These are phyloP conservation scores for Cercospora sp. DNA, from an alignment of 2,329 filamentous ascomycete genomes.

Conservation along the genomic window DNA sequence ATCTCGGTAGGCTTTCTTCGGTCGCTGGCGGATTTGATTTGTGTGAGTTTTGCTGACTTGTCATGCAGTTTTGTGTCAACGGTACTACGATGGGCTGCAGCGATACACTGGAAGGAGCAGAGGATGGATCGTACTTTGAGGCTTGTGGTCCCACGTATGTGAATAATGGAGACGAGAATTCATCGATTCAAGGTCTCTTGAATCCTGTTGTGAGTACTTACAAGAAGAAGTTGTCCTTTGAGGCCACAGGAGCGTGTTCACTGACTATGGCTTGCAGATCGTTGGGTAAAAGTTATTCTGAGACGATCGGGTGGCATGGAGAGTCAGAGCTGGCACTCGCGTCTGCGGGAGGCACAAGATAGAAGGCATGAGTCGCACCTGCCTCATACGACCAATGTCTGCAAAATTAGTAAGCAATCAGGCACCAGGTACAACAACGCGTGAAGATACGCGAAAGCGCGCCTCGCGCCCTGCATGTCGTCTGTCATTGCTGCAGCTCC, in stretches of 20 bases:
- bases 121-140: slow-evolving; percentile 11
- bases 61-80: slow-evolving; percentile 17
- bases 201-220: background rate
- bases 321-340: background rate
- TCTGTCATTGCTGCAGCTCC: background rate
- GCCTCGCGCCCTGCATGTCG: background rate
- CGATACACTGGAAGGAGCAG: slow-evolving; percentile 12
- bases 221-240: background rate
- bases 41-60: background rate
- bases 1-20: background rate
- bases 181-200: slow-evolving; percentile 1
- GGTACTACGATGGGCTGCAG: slow-evolving; percentile 18
- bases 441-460: background rate
- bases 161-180: slow-evolving; percentile 1
- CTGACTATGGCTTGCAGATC: background rate
- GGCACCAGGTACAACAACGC: background rate
- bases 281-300: background rate
- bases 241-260: background rate
- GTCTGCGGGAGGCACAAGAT: too few species aligned
- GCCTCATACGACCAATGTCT: background rate
- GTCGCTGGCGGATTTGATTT: background rate
- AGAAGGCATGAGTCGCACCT: background rate
- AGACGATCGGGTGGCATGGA: background rate
- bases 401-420: background rate
- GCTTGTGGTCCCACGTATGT: slow-evolving; percentile 22